Evolutionary conservation across 805 yeast genomes (phyloP).

Genomic region (Phaffomyces opuntiae): DNA sequence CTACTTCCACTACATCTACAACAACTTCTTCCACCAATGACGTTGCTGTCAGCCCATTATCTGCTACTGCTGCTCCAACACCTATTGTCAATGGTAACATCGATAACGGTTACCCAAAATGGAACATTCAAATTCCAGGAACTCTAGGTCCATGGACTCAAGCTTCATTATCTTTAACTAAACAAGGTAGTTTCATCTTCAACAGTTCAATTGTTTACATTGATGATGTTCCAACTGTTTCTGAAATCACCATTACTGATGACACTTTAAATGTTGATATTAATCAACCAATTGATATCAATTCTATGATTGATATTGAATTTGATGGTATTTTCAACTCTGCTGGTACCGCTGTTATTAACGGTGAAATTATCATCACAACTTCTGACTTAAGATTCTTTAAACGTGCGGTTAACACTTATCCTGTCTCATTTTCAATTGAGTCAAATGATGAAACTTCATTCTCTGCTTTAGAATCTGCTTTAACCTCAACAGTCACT

Average conservation of each 20-base stretch:
- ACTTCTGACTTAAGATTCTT: background rate
- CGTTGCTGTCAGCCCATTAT: background rate
- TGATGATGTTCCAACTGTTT: constrained; percentile 7
- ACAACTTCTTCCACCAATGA: no score
- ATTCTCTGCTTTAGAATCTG: background rate
- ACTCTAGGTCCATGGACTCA: constrained; percentile 4
- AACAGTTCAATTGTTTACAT: background rate
- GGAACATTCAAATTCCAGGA: constrained; percentile 2
- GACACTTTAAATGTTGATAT: background rate
- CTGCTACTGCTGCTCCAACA: background rate
- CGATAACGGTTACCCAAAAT: background rate
- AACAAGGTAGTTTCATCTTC: background rate
- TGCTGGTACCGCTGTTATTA: background rate
- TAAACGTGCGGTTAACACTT: background rate
- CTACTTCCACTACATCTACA: background rate
- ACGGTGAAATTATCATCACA: background rate
- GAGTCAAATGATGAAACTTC: background rate
- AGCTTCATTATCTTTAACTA: background rate
- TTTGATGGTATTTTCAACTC: constrained; percentile 1
- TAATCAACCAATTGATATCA: constrained; percentile 9
- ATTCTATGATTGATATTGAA: constrained; percentile 1
- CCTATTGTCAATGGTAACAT: background rate
- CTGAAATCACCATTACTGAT: background rate
- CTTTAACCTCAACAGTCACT: background rate
- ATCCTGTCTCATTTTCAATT: background rate